Percentiles rank a stretch among this genome's conserved stretches.
phyloP scores from a whole-genome alignment of 1,284 basidiomycete genomes.

The Phellopilus nigrolimitatus region DNA sequence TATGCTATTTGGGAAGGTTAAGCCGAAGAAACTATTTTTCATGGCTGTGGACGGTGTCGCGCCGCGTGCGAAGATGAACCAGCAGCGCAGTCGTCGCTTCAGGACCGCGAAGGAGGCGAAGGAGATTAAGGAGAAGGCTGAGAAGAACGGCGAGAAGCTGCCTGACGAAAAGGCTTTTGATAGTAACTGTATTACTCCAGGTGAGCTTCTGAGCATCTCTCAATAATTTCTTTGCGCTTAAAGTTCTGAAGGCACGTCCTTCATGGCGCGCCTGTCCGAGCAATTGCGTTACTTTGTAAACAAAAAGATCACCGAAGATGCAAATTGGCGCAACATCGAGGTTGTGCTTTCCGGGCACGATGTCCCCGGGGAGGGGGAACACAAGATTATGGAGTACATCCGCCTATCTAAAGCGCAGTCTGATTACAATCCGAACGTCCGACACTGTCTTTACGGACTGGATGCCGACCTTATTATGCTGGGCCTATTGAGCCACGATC shows the following conservation, averaged over 20 bases:
- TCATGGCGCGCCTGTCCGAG: constrained; percentile 88
- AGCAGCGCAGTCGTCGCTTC: constrained; percentile 93
- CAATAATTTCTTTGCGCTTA: constrained; percentile 26
- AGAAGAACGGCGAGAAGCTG: constrained; percentile 84
- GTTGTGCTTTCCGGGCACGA: constrained; percentile 98
- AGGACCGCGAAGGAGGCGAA: constrained; percentile 91
- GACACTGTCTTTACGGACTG: constrained; percentile 97
- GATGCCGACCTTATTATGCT: constrained; percentile 99
- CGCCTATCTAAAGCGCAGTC: constrained; percentile 91
- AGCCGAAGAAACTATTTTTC: constrained; percentile 94
- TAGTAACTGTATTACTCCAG: constrained; percentile 98
- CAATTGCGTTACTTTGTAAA: constrained; percentile 96
- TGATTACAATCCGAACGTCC: constrained; percentile 88
- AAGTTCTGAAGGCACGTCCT: constrained; percentile 71
- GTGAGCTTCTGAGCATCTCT: constrained; percentile 35
- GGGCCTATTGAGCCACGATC: constrained; percentile 94
- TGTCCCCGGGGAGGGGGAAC: constrained; percentile 97
- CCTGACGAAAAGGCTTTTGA: constrained; percentile 96
- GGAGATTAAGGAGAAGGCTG: constrained; percentile 83
- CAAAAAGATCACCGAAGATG: constrained; percentile 94
- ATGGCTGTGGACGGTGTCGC: constrained; percentile 99
- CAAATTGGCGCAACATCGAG: constrained; percentile 88
- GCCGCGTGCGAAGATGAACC: constrained; percentile 99
- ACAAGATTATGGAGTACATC: constrained; percentile 99
- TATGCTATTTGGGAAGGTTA: constrained; percentile 95